Evolutionary conservation across 371 early-diverging fungal genomes (phyloP).

Genomic region (Haplosporangium sp.): DNA sequence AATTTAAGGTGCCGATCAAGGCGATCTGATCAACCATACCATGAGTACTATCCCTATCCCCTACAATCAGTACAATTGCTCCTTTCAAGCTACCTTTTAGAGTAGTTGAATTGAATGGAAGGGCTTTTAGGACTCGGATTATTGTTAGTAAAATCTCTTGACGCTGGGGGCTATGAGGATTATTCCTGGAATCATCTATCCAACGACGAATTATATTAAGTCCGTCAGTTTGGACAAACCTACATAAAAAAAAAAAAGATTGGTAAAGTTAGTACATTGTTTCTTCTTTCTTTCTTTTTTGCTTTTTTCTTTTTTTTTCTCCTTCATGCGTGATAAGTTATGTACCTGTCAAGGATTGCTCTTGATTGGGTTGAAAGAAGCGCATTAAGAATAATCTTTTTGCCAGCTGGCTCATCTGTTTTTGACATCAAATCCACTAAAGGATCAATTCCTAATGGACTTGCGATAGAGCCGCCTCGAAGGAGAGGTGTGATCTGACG

Average conservation of each 20-base stretch:
- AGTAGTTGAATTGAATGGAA: conserved; percentile 15
- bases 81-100: conserved; percentile 5
- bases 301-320: too few species aligned
- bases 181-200: conserved; percentile 16
- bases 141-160: conserved; percentile 12
- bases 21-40: background rate
- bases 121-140: conserved; percentile 4
- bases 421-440: conserved; percentile 21
- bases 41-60: background rate
- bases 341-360: conserved; percentile 18
- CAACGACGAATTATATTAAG: conserved; percentile 11
- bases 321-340: too few species aligned
- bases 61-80: conserved; percentile 6
- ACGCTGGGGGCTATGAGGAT: background rate
- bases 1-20: background rate
- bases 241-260: conserved; percentile 1
- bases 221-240: conserved; percentile 17
- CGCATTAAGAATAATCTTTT: conserved; percentile 25
- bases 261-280: background rate
- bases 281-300: too few species aligned
- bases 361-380: conserved; percentile 17
- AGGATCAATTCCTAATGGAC: background rate
- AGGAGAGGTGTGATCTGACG: conserved; percentile 11
- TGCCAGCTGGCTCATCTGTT: conserved; percentile 5
- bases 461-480: conserved; percentile 19